These are phyloP conservation scores for Xanthoconium separans DNA, from an alignment of 1,284 basidiomycete genomes.

Conservation along the genomic window DNA sequence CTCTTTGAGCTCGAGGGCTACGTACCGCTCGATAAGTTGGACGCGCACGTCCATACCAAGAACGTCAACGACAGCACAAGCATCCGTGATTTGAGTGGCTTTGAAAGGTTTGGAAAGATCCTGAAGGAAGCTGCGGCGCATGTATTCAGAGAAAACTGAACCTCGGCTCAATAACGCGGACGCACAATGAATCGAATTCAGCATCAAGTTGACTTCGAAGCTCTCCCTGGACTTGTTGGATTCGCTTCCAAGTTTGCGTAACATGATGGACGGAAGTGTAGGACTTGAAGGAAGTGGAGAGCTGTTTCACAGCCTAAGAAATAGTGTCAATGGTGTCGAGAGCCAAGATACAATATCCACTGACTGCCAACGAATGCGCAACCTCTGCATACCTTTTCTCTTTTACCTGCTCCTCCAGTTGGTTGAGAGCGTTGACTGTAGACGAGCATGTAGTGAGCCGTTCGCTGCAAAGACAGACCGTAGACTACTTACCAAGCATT, in stretches of 20 bases:
- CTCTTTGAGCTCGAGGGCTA: slow-evolving; percentile 89
- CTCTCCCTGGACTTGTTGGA: slow-evolving; percentile 77
- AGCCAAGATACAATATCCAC: slow-evolving; percentile 16
- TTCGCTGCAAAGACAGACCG: background rate
- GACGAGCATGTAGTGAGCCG: slow-evolving; percentile 2
- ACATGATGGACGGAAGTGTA: slow-evolving; percentile 77
- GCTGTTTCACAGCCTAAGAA: slow-evolving; percentile 80
- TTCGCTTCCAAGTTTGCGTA: slow-evolving; percentile 71
- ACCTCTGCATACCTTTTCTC: slow-evolving; percentile 83
- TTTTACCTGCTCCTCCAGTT: slow-evolving; percentile 76
- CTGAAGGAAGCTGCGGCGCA: slow-evolving; percentile 65
- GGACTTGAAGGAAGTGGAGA: slow-evolving; percentile 75
- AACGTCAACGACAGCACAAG: slow-evolving; percentile 83
- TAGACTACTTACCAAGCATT: slow-evolving; percentile 76
- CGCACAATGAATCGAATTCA: slow-evolving; percentile 91
- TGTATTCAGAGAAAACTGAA: slow-evolving; percentile 4
- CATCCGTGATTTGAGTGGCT: slow-evolving; percentile 65
- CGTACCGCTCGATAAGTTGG: slow-evolving; percentile 87
- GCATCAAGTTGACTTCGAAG: slow-evolving; percentile 76
- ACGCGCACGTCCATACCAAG: slow-evolving; percentile 79
- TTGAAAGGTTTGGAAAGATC: slow-evolving; percentile 71
- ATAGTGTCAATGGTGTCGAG: slow-evolving; percentile 8
- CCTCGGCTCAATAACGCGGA: slow-evolving; percentile 12
- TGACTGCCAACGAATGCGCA: slow-evolving; percentile 75
- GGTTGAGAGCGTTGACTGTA: slow-evolving; percentile 78